A percentile compares a stretch with the other conserved stretches of the same genome.
Conservation (phyloP, 345 rosid genomes). For the Rhodamnia rubescens region DNA sequence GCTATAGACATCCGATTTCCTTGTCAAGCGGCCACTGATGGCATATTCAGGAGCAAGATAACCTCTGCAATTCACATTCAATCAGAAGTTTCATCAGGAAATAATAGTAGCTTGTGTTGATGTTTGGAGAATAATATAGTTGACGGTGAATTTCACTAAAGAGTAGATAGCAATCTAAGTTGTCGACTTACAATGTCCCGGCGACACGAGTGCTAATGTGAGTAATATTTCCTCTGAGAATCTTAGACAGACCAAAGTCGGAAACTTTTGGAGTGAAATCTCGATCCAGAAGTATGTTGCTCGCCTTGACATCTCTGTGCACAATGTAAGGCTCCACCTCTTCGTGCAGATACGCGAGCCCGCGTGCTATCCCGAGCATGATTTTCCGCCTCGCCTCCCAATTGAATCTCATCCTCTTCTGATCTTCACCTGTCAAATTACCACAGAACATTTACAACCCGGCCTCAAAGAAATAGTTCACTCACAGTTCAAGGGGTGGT, state of each 20-base stretch:
- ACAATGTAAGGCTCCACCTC: constrained; percentile 36
- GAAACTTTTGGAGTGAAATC: constrained; percentile 42
- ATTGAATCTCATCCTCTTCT: constrained; percentile 27
- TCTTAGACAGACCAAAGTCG: constrained; percentile 54
- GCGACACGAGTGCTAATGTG: constrained; percentile 56
- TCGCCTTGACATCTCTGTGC: constrained; percentile 55
- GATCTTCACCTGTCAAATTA: constrained; percentile 27
- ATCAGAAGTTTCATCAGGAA: constrained; percentile 1
- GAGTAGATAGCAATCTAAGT: neutral
- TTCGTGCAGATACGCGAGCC: constrained; percentile 46
- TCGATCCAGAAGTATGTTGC: constrained; percentile 44
- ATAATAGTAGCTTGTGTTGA: neutral
- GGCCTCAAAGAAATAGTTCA: neutral
- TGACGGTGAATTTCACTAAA: neutral
- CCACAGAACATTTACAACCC: neutral
- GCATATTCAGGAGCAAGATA: constrained; percentile 58
- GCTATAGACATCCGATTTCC: constrained; percentile 52
- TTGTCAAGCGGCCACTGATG: constrained; percentile 29
- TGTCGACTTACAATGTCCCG: constrained; percentile 34
- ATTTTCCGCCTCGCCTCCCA: constrained; percentile 37
- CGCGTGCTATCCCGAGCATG: constrained; percentile 40
- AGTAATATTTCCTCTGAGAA: constrained; percentile 21
- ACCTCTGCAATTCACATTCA: constrained; percentile 18
- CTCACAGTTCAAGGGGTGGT: neutral
- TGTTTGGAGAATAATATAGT: neutral